phyloP scores from a whole-genome alignment of 2,329 filamentous ascomycete species.

The Colletotrichum limetticola region DNA sequence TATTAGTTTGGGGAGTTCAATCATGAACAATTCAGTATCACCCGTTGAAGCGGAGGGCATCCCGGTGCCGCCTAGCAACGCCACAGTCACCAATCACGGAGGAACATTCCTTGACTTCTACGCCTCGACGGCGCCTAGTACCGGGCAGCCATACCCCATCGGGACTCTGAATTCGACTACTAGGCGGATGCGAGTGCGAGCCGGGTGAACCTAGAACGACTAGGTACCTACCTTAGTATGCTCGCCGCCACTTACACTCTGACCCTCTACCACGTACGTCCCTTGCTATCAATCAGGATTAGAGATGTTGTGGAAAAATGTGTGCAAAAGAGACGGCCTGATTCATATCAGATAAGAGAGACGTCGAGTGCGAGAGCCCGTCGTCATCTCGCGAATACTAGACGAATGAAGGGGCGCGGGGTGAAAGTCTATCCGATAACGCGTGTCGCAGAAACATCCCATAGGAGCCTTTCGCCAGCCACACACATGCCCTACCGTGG shows the following conservation, averaged over 20 bases:
- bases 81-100: background rate
- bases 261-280: background rate
- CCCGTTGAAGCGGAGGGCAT: too few species aligned
- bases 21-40: too few species aligned
- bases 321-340: too few species aligned
- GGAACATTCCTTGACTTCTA: background rate
- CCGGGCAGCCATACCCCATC: background rate
- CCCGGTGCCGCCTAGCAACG: background rate
- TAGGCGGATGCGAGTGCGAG: slow-evolving; percentile 19
- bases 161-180: background rate
- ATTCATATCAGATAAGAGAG: too few species aligned
- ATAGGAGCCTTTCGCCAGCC: background rate
- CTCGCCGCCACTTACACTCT: background rate
- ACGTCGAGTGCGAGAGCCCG: background rate
- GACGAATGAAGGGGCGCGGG: too few species aligned
- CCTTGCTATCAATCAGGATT: background rate
- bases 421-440: background rate
- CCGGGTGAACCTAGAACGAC: background rate
- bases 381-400: background rate
- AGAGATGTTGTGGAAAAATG: too few species aligned
- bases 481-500: background rate
- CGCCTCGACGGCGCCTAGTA: background rate
- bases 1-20: too few species aligned
- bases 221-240: background rate
- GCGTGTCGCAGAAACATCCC: background rate